Evolutionary conservation across 1,284 basidiomycete species (phyloP).

Genomic region (Porodaedalea pini): DNA sequence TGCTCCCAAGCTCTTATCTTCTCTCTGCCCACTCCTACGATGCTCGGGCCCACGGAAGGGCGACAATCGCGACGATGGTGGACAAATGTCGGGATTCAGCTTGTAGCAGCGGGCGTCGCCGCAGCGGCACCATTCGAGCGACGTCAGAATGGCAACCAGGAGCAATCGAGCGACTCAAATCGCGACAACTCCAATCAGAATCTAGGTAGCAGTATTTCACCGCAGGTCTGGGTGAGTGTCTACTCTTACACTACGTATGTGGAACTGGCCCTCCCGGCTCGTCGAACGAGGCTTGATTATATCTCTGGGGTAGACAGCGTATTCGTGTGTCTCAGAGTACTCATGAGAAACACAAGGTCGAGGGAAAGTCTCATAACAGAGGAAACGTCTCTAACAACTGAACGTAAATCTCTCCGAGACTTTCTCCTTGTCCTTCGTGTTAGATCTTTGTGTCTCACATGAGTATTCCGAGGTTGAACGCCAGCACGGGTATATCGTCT

Average conservation of each 20-base stretch:
- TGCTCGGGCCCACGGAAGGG: too few species aligned
- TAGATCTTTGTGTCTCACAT: too few species aligned
- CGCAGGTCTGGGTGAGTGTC: not conserved
- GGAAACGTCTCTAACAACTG: not conserved
- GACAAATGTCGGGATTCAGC: not conserved
- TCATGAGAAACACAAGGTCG: too few species aligned
- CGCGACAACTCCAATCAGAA: too few species aligned
- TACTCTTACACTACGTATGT: not conserved
- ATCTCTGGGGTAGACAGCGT: not conserved
- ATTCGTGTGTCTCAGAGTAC: too few species aligned
- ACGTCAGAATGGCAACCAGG: not conserved
- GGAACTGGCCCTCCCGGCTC: too few species aligned
- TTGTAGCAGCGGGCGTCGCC: not conserved
- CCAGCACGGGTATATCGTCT: too few species aligned
- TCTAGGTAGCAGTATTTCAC: not conserved
- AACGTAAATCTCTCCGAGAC: not conserved
- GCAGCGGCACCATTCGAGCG: not conserved
- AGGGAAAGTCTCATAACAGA: not conserved
- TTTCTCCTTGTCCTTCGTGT: too few species aligned
- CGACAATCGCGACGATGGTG: not conserved
- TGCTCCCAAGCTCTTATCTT: too few species aligned
- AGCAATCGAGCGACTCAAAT: not conserved
- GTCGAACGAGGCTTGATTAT: not conserved
- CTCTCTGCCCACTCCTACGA: too few species aligned
- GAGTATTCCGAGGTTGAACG: too few species aligned